phyloP scores from a whole-genome alignment of 2,329 filamentous ascomycete genomes.

The Clonostachys sp. region DNA sequence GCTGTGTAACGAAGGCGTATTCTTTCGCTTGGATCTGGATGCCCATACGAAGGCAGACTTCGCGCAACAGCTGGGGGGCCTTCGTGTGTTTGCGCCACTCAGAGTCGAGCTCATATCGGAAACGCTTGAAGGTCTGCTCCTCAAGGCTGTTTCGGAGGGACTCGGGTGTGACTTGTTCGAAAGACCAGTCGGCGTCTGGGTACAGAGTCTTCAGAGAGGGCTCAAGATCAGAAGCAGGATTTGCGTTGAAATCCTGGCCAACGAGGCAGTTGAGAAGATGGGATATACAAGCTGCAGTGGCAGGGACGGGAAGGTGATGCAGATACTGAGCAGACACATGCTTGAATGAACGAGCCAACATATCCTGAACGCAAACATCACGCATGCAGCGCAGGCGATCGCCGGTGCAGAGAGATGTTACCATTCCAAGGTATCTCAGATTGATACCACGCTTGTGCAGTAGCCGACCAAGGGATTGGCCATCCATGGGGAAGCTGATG shows the following conservation, averaged over 20 bases:
- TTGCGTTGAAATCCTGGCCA: conserved; percentile 69
- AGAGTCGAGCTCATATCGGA: conserved; percentile 66
- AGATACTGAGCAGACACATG: conserved; percentile 79
- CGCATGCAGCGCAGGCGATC: conserved; percentile 69
- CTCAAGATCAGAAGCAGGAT: conserved; percentile 75
- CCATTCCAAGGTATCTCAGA: conserved; percentile 85
- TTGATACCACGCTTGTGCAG: conserved; percentile 98
- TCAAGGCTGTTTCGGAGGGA: conserved; percentile 65
- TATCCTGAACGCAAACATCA: conserved; percentile 79
- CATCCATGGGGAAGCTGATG: conserved; percentile 97
- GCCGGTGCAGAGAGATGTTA: conserved; percentile 67
- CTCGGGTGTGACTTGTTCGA: conserved; percentile 73
- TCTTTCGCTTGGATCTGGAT: conserved; percentile 77
- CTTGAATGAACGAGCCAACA: conserved; percentile 95
- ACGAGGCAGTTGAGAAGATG: conserved; percentile 94
- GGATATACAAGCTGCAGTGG: conserved; percentile 74
- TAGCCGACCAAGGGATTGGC: conserved; percentile 80
- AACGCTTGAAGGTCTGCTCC: conserved; percentile 68
- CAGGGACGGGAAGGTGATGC: conserved; percentile 71
- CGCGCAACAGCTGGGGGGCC: conserved; percentile 80
- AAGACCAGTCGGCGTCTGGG: conserved; percentile 75
- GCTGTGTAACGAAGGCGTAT: conserved; percentile 25
- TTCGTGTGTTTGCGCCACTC: conserved; percentile 66
- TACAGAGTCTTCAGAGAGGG: conserved; percentile 71
- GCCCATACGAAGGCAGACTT: conserved; percentile 83